These are phyloP conservation scores for Jasminum sambac DNA, from an alignment of 257 asterid genomes.

Conservation along the genomic window DNA sequence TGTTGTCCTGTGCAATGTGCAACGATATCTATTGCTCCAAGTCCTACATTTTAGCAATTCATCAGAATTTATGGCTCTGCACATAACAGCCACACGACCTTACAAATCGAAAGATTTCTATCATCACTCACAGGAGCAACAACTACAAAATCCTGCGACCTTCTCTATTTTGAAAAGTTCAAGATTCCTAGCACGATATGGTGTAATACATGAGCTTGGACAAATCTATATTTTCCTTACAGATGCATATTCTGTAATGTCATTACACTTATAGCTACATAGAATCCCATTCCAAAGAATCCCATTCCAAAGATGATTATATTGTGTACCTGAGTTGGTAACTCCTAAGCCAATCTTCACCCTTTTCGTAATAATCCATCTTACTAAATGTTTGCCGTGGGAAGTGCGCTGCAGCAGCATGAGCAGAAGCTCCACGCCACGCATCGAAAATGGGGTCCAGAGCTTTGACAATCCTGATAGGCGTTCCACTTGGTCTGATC, in stretches of 20 bases:
- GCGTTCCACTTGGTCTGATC: conserved; percentile 80
- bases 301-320: too few species aligned
- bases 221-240: background rate
- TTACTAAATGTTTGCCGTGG: conserved; percentile 68
- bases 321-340: conserved; percentile 59
- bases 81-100: background rate
- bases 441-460: conserved; percentile 77
- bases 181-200: background rate
- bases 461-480: conserved; percentile 60
- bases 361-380: conserved; percentile 88
- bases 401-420: conserved; percentile 60
- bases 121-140: background rate
- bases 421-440: conserved; percentile 92
- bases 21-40: background rate
- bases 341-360: conserved; percentile 81
- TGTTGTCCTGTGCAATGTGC: background rate
- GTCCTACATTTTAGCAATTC: background rate
- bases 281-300: background rate
- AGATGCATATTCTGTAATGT: background rate
- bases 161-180: background rate
- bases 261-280: background rate
- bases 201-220: background rate
- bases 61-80: background rate
- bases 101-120: background rate
- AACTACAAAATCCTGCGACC: background rate